Evolutionary conservation across 2,329 filamentous ascomycete genomes (phyloP), one percentile per base, ranked within the genome.

Genomic region (Fusarium concolor): DNA sequence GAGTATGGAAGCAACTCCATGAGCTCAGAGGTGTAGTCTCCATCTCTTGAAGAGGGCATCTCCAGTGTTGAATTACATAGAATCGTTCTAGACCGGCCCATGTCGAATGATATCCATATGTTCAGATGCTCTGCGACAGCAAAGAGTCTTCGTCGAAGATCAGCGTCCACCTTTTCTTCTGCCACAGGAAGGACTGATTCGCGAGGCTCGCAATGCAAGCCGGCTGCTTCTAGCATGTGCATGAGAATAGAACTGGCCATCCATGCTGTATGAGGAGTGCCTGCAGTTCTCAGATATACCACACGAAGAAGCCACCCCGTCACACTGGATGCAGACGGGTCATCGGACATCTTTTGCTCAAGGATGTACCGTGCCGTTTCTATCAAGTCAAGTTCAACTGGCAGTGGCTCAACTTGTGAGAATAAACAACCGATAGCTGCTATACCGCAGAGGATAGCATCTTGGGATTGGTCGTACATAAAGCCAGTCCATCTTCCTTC

Each of bases 21-120:
- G 14, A 88, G 76, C 52, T 88, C 84, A 6, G 75, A 74, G 0
- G 84, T 83, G 50, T 76, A 79, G 60, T 84, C 81, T 2, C 80
- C 79, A 3, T 78, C 74, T 10, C 76, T 74, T 0, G 76, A 71
- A 0, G 76, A 72, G 0, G 82, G 81, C 10, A 82, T 76, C 12
- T 80, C 73, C 2, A 80, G 78, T 1, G 80, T 81, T 11, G 83
- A 81, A 18, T 82, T 82, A 33, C 82, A 81, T 0, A 87, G 77
- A 1, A 62, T 80, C 61, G 87, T 84, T 11, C 85, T 79, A 0
- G 85, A 86, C 0, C 84, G 81, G 2, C 86, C 86, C 53, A 87
- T 82, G 55, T 89, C 86, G 64, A 87, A 88, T 1, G 85, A 87
- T 26, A 84, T 83, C 86, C 86, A 88, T 14, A 83, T 84, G 66